Base-by-base conservation (phyloP, 352 stramenopile species). In the Globisporangium carolinianum region DNA sequence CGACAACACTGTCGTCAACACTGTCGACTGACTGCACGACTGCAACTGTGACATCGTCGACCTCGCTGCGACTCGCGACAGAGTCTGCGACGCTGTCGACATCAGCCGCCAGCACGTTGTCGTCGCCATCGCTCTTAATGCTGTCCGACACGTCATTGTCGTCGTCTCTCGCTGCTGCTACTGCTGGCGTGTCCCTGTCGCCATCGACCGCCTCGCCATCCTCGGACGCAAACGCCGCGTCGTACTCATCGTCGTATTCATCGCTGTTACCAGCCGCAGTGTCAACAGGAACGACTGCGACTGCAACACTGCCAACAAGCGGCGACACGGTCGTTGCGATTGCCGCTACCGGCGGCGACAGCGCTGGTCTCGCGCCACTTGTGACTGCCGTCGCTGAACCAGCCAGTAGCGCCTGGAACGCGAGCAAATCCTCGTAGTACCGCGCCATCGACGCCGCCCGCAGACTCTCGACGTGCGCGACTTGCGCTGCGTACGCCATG, bases 341-440 rank as follows among this genome's bases (percentile, higher is more conserved):
- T 5, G 36, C 24, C 12, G 59, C 39, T 8, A n/a, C 15, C 14
- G 15, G 32, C 39, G 39, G 39, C 39, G 39, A 14, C 39, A 43
- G 39, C 7, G 39, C 39, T 43, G 11, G 39, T 43, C 39, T 43
- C 36, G 47, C 47, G 15, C 9, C 47, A 32, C 43, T 48, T 48
- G 11, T 48, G 14, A n/a, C 43, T 18, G 43, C 43, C 24, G 24
- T 3, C 24, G 2, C 24, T 32, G 39, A 8, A 43, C 39, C 39
- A 2, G 39, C 39, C 24, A 67, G 37, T 11, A 87, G 57, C 1
- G 73, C 75, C 15, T 76, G 75, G 39, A 87, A 83, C 0, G 68
- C 60, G 9, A 86, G 63, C 15, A 90, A 37, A 45, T 90, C 79
- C 50, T 87, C 73, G 42, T 86, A 90, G 54, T 84, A 90, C 11